A percentile compares a stretch with the other conserved stretches of the same genome.
Conservation (phyloP, 345 rosid genomes). For the Moricandia moricandioides region DNA sequence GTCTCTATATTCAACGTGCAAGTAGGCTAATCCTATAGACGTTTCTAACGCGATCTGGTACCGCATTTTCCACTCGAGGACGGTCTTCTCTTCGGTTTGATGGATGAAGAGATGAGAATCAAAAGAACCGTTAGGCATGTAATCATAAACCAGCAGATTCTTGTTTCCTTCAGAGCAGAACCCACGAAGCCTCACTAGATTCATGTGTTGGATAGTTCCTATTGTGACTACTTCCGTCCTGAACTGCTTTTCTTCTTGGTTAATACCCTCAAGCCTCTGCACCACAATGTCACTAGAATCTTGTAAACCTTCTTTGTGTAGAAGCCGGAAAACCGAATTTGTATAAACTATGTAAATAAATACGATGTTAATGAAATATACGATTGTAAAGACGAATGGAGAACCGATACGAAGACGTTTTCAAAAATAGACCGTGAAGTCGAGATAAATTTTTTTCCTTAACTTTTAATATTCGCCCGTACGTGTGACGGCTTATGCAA, state of each 20-base stretch:
- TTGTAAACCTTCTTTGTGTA: conserved; percentile 59
- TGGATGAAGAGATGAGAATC: conserved; percentile 51
- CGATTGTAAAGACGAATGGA: no score
- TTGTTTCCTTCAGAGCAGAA: conserved; percentile 70
- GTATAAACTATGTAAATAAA: no score
- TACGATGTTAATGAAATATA: no score
- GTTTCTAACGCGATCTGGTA: conserved; percentile 67
- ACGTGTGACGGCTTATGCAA: no score
- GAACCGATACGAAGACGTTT: no score
- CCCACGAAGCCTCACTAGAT: conserved; percentile 79
- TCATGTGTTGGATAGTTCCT: conserved; percentile 76
- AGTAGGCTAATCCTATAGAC: conserved; percentile 72
- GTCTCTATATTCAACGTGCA: conserved; percentile 79
- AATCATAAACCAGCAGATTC: conserved; percentile 68
- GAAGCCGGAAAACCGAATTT: no score
- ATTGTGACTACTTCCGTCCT: conserved; percentile 69
- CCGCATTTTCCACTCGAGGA: conserved; percentile 59
- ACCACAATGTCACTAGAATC: conserved; percentile 66
- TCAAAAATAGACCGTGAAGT: no score
- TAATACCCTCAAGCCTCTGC: conserved; percentile 71
- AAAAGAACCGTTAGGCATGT: conserved; percentile 74
- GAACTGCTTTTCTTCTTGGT: conserved; percentile 92
- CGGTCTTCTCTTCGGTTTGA: conserved; percentile 22
- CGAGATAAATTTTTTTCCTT: no score
- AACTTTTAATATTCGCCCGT: no score